Conservation (phyloP, 202 grass and related monocot species). For the Panicum virgatum region DNA sequence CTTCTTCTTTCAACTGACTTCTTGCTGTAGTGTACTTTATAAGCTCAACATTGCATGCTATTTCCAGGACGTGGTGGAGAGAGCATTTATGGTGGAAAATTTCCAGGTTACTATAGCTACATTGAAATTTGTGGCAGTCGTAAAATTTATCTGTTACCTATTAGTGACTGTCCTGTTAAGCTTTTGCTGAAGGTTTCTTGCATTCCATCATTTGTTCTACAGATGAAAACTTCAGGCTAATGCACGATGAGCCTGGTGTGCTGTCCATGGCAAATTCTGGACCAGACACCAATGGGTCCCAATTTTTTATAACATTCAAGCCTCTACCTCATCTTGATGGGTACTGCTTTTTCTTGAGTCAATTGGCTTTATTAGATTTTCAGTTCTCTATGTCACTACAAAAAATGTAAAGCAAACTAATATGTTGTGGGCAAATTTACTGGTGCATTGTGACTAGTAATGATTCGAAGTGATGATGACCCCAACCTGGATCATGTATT, state of each 20-base stretch:
- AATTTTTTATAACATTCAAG: conserved; percentile 76
- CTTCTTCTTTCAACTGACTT: conserved; percentile 85
- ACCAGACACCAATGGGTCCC: conserved; percentile 60
- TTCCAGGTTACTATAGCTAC: conserved; percentile 56
- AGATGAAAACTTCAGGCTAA: conserved; percentile 75
- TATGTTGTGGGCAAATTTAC: not conserved
- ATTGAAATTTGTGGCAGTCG: not conserved
- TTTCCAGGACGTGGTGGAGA: conserved; percentile 91
- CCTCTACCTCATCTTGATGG: conserved; percentile 60
- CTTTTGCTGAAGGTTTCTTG: conserved; percentile 25
- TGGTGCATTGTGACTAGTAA: not conserved
- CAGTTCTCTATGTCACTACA: not conserved
- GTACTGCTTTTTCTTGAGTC: conserved; percentile 42
- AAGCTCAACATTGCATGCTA: conserved; percentile 66
- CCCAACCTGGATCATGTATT: not conserved
- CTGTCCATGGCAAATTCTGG: conserved; percentile 81
- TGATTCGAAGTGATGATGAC: not conserved
- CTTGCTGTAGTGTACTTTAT: conserved; percentile 68
- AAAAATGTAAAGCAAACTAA: not conserved
- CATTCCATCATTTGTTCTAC: conserved; percentile 30
- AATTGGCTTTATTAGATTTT: conserved; percentile 4
- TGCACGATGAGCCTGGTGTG: conserved; percentile 63
- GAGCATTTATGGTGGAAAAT: conserved; percentile 85
- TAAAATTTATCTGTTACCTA: conserved; percentile 15
- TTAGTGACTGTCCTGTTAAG: conserved; percentile 6